These are phyloP conservation scores for Penicillium parvum DNA, from an alignment of 495 filamentous ascomycete genomes.

Conservation along the genomic window DNA sequence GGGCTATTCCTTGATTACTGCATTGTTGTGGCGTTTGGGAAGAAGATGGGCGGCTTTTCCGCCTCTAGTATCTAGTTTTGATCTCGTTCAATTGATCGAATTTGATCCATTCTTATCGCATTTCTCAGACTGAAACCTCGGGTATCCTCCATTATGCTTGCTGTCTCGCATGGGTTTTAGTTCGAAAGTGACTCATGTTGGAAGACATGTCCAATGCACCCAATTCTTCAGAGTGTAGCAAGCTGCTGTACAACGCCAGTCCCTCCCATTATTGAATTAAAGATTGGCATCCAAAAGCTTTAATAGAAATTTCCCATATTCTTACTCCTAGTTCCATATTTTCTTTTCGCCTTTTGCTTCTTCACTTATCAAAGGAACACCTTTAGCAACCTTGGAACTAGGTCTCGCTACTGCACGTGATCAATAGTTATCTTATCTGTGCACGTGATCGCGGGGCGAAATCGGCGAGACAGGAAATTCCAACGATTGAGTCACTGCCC, in stretches of 20 bases:
- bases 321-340: too few relatives aligned
- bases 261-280: too few relatives aligned
- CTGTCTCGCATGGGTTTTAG: not conserved
- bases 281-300: too few relatives aligned
- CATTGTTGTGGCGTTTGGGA: conserved; percentile 29
- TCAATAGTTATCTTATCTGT: conserved; percentile 8
- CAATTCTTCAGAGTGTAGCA: too few relatives aligned
- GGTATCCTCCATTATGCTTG: not conserved
- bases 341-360: too few relatives aligned
- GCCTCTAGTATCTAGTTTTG: conserved; percentile 4
- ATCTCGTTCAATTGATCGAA: conserved; percentile 3
- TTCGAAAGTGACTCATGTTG: too few relatives aligned
- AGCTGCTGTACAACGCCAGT: too few relatives aligned
- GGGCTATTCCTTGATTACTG: conserved; percentile 17
- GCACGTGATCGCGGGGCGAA: conserved; percentile 12
- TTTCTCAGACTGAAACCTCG: not conserved
- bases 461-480: conserved; percentile 7
- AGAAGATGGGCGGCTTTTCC: conserved; percentile 4
- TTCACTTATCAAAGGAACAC: too few relatives aligned
- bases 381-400: not conserved
- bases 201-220: too few relatives aligned
- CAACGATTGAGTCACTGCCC: conserved; percentile 4
- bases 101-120: not conserved
- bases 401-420: not conserved
- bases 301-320: too few relatives aligned